Base-by-base conservation (phyloP, 2,329 filamentous ascomycete genomes). In the Emergomyces orientalis region DNA sequence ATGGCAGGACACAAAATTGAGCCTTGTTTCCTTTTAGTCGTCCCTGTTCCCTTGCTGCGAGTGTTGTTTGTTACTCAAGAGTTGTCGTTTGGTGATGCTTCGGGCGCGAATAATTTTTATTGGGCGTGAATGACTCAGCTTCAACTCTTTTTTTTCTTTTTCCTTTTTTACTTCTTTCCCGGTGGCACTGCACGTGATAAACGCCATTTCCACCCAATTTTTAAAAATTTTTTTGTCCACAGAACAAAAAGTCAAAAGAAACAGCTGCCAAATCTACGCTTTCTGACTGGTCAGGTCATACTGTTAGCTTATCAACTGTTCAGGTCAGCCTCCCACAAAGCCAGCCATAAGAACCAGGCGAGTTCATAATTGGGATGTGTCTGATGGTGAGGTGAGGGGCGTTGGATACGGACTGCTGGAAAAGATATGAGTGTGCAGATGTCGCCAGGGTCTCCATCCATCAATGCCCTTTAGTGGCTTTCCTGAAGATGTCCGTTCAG, bases 1-100 rank as follows among this genome's bases (percentile, higher is more conserved):
- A 56, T 9, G 13, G 37, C 39, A 59, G 47, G 56, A 59, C 56
- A 59, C 56, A 45, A 59, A 59, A 59, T 45, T 59, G 56, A 27
- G 56, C 22, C 34, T 34, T 19, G 51, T 54, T 34, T 30, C 27
- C 30, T 54, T n/a, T n/a, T 27, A 3, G 30, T 32, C 27, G 25
- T 54, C 47, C 1, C 47, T 49, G 22, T 49, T 49, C 47, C 22
- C 47, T 49, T 27, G 47, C 9, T 27, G 47, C 22, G 11, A 32
- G 22, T 49, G 45, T 4, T 49, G 22, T 14, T 17, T 27, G 22
- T 27, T 27, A 47, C 45, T 13, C 11, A 49, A 6, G 22, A 47
- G 19, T 47, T 45, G 1, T n/a, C 7, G 8, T 19, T 9, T 54
- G n/a, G n/a, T n/a, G n/a, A n/a, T n/a, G n/a, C n/a, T n/a, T n/a